phyloP scores from a whole-genome alignment of 2,329 filamentous ascomycete genomes.

The Diaporthe batatas region DNA sequence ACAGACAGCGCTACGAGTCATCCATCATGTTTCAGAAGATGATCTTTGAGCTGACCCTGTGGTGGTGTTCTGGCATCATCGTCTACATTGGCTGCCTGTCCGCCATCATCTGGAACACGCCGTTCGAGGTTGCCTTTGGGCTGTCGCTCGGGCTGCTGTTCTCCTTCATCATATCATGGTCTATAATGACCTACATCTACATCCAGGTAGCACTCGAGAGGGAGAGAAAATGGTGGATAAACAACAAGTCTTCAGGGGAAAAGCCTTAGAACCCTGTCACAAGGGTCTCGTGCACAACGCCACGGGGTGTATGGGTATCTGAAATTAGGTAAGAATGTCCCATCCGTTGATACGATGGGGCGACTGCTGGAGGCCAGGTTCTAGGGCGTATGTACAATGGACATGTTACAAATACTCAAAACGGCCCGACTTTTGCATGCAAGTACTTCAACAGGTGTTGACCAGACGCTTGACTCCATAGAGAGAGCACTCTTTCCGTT shows the following conservation, averaged over 20 bases:
- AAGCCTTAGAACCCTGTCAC: constrained; percentile 1
- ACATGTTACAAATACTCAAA: background rate
- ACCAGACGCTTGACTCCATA: background rate
- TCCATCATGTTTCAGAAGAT: constrained; percentile 40
- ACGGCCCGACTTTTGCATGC: background rate
- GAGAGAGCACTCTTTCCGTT: background rate
- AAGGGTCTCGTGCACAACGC: background rate
- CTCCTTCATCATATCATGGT: constrained; percentile 39
- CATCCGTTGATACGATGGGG: background rate
- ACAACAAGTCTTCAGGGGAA: constrained; percentile 27
- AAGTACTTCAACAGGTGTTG: background rate
- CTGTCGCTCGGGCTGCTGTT: constrained; percentile 40
- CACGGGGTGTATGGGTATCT: background rate
- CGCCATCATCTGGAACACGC: constrained; percentile 40
- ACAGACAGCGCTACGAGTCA: constrained; percentile 39
- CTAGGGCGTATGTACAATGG: background rate
- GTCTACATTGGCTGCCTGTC: constrained; percentile 41
- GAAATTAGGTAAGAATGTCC: no score
- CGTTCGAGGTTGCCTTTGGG: constrained; percentile 40
- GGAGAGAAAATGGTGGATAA: constrained; percentile 39
- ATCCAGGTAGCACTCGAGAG: constrained; percentile 38
- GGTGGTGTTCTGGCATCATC: constrained; percentile 40
- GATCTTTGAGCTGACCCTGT: constrained; percentile 41
- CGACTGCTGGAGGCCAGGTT: background rate
- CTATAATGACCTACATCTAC: constrained; percentile 36